Evolutionary conservation across 2,329 filamentous ascomycete species (phyloP).

Genomic region (Neurospora crassa): DNA sequence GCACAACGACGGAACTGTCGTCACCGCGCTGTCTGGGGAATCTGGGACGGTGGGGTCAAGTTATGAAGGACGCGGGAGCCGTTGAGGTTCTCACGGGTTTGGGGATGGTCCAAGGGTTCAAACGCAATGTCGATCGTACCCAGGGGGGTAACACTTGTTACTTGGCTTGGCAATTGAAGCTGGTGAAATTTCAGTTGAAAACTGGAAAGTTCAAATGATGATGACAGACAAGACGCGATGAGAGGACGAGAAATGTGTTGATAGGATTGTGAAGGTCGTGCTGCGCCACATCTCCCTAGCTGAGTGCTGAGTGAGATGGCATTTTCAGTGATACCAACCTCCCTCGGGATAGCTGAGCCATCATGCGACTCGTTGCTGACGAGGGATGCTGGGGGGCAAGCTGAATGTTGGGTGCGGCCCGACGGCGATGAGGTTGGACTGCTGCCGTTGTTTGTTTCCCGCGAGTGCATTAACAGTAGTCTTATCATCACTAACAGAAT

Average conservation of each 20-base stretch:
- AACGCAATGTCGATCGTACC: neutral
- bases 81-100: neutral
- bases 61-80: neutral
- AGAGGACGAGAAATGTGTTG: neutral
- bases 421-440: neutral
- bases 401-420: neutral
- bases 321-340: neutral
- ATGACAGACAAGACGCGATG: too few species aligned
- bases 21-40: neutral
- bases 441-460: neutral
- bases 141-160: neutral
- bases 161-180: neutral
- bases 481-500: neutral
- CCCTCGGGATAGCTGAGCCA: neutral
- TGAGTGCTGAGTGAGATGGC: too few species aligned
- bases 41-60: neutral
- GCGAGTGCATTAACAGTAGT: neutral
- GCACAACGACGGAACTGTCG: neutral
- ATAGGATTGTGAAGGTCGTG: neutral
- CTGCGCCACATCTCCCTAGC: neutral
- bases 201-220: neutral
- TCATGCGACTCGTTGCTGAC: neutral
- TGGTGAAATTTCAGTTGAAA: neutral
- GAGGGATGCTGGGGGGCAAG: neutral
- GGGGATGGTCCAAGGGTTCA: neutral